These are phyloP conservation scores for Ophiostoma australiae DNA, from an alignment of 2,329 filamentous ascomycete genomes.

Conservation along the genomic window DNA sequence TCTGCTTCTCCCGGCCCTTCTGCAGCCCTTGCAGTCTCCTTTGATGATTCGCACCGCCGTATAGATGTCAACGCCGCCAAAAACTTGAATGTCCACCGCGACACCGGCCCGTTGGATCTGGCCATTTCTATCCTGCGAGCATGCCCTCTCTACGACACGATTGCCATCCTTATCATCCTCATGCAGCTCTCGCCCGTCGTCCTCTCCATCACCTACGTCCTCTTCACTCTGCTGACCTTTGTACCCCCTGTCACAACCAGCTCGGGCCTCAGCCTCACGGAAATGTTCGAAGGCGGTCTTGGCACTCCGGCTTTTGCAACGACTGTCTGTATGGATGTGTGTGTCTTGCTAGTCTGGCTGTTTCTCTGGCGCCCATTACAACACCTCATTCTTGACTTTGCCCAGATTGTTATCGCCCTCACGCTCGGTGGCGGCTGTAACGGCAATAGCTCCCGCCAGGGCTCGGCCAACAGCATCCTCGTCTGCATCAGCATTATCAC, in stretches of 20 bases:
- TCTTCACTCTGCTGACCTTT: constrained; percentile 90
- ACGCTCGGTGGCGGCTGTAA: constrained; percentile 72
- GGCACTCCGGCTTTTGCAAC: constrained; percentile 83
- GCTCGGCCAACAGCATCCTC: constrained; percentile 65
- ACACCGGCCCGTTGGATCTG: constrained; percentile 68
- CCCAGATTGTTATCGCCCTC: constrained; percentile 88
- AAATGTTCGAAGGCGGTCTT: constrained; percentile 83
- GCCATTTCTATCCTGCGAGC: constrained; percentile 82
- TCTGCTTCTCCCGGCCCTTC: constrained; percentile 29
- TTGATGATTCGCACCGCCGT: constrained; percentile 53
- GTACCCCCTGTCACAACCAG: constrained; percentile 76
- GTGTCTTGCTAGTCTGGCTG: constrained; percentile 80
- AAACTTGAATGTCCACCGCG: constrained; percentile 61
- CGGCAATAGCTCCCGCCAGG: constrained; percentile 52
- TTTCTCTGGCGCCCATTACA: constrained; percentile 84
- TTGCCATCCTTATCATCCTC: constrained; percentile 92
- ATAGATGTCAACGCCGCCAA: constrained; percentile 68
- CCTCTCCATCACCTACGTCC: constrained; percentile 80
- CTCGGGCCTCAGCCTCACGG: constrained; percentile 75
- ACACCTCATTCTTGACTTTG: constrained; percentile 80
- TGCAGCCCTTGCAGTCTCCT: constrained; percentile 34
- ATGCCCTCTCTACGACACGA: constrained; percentile 87
- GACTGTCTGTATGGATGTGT: constrained; percentile 74
- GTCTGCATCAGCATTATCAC: constrained; percentile 66
- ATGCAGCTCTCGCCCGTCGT: constrained; percentile 87